A percentile compares a stretch with the other conserved stretches of the same genome.
These are phyloP conservation scores for Leptographium lundbergii DNA, from an alignment of 2,329 filamentous ascomycete genomes.

Conservation along the genomic window DNA sequence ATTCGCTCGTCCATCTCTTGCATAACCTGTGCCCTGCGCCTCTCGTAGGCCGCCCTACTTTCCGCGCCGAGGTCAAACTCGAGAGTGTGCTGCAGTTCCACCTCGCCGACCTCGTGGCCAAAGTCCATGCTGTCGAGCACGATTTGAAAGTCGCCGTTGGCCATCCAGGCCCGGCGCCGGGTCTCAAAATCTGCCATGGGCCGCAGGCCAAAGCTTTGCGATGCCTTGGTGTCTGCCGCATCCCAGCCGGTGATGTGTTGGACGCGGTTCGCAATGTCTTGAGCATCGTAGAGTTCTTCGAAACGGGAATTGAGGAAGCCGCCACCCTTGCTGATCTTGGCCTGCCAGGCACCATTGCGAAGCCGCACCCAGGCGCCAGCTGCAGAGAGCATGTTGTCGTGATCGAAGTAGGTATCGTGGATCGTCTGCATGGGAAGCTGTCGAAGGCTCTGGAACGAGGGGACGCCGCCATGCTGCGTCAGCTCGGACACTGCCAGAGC, in stretches of 20 bases:
- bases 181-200: background rate
- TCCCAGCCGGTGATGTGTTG: background rate
- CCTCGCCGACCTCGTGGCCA: constrained; percentile 3
- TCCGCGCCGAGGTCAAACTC: background rate
- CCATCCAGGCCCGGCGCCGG: background rate
- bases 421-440: background rate
- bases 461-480: background rate
- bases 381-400: background rate
- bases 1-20: constrained; percentile 1
- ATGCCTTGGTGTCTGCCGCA: background rate
- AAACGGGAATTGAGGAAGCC: background rate
- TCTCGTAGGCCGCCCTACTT: background rate
- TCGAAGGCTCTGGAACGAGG: background rate
- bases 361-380: background rate
- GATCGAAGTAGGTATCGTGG: constrained; percentile 1
- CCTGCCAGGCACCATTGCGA: background rate
- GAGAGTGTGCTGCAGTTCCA: background rate
- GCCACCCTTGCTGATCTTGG: background rate
- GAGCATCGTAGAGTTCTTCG: background rate
- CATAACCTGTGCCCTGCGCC: background rate
- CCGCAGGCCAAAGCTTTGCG: background rate
- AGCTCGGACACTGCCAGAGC: background rate
- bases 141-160: background rate
- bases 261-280: background rate
- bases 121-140: constrained; percentile 2